phyloP scores from a whole-genome alignment of 1,284 basidiomycete species.

The Schizophyllum amplum region DNA sequence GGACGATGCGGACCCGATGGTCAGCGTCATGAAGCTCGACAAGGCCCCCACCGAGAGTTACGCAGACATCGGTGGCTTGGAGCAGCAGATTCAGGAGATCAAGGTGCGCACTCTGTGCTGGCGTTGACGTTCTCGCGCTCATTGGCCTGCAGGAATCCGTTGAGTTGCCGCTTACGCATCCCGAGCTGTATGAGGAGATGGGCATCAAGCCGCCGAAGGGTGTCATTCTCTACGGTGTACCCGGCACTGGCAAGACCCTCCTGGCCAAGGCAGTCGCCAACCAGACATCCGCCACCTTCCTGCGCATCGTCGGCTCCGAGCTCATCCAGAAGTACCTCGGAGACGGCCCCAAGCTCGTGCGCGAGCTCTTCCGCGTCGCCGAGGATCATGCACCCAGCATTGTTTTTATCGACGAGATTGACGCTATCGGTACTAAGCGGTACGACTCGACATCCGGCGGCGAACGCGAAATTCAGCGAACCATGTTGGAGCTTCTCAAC shows the following conservation, averaged over 20 bases:
- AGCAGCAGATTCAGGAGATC: constrained; percentile 97
- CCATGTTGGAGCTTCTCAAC: constrained; percentile 97
- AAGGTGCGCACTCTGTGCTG: constrained; percentile 49
- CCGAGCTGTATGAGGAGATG: constrained; percentile 99
- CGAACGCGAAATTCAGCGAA: constrained; percentile 97
- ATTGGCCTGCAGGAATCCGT: constrained; percentile 78
- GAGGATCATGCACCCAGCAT: constrained; percentile 98
- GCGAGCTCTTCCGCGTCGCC: constrained; percentile 94
- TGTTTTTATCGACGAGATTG: constrained; percentile 99
- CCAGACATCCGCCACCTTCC: constrained; percentile 97
- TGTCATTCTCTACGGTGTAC: constrained; percentile 98
- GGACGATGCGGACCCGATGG: constrained; percentile 97
- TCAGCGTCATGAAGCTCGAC: constrained; percentile 98
- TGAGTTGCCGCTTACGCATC: constrained; percentile 95
- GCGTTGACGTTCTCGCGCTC: background rate
- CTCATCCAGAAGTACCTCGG: constrained; percentile 99
- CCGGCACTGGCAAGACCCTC: constrained; percentile 97
- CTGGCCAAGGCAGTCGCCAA: constrained; percentile 98
- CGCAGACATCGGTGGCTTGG: constrained; percentile 96
- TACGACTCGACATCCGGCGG: constrained; percentile 98
- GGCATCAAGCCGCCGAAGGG: constrained; percentile 98
- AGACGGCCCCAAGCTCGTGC: constrained; percentile 97
- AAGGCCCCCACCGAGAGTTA: constrained; percentile 99
- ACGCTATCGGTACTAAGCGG: constrained; percentile 98
- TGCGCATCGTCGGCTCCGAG: constrained; percentile 96